These are phyloP conservation scores for Diaporthe sp. DNA, from an alignment of 2,329 filamentous ascomycete species.

Conservation along the genomic window DNA sequence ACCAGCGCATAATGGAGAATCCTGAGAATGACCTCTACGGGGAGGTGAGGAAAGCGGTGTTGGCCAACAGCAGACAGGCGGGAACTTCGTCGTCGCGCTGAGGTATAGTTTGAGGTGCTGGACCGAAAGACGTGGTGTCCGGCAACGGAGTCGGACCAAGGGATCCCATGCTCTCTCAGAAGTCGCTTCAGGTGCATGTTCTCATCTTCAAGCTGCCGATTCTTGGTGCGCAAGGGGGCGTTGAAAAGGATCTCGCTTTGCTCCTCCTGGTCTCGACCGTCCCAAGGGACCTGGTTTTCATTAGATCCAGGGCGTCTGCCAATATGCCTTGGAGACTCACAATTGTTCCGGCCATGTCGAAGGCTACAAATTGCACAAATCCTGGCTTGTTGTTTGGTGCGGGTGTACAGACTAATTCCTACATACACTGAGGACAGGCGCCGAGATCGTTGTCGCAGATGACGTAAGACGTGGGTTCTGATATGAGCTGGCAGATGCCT, in stretches of 20 bases:
- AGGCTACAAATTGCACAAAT: not conserved
- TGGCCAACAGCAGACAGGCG: conserved; percentile 46
- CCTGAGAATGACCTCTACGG: conserved; percentile 65
- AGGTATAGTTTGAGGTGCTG: conserved; percentile 45
- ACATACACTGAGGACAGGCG: not conserved
- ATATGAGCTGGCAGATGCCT: not conserved
- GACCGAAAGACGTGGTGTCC: conserved; percentile 52
- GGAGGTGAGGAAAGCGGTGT: conserved; percentile 57
- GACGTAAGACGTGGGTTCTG: conserved; percentile 22
- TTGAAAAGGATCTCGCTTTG: conserved; percentile 63
- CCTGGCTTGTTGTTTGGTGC: not conserved
- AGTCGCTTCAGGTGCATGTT: conserved; percentile 65
- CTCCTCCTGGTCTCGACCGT: conserved; percentile 66
- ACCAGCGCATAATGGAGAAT: conserved; percentile 66
- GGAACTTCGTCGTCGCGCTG: conserved; percentile 46
- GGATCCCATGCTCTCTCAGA: conserved; percentile 65
- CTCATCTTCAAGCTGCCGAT: conserved; percentile 61
- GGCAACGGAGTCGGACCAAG: conserved; percentile 59
- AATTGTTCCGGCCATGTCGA: conserved; percentile 28
- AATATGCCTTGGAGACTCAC: conserved; percentile 18
- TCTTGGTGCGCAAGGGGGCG: conserved; percentile 61
- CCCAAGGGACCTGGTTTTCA: conserved; percentile 55
- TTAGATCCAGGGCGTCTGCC: conserved; percentile 46
- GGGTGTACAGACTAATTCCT: not conserved
- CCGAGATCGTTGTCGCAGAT: conserved; percentile 16